phyloP scores from a whole-genome alignment of 768 basidiomycete species.

The Galerina sulciceps region DNA sequence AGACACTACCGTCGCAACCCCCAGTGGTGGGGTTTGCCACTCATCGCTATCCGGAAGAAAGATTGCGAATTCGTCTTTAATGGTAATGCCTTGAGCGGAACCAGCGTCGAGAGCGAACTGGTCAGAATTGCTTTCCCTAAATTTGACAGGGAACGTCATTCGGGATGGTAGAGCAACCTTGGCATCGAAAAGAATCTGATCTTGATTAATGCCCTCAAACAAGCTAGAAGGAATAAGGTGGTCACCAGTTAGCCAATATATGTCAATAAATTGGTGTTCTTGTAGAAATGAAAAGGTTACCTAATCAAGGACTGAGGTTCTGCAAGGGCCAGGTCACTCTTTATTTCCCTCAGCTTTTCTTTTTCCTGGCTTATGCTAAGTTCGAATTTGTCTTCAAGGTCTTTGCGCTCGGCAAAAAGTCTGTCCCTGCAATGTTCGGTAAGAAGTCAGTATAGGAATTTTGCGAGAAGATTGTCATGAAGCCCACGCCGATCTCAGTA shows the following conservation, averaged over 20 bases:
- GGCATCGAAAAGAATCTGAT: constrained; percentile 11
- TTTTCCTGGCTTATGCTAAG: constrained; percentile 65
- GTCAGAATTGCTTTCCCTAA: not conserved
- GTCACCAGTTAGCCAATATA: constrained; percentile 3
- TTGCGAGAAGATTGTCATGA: not conserved
- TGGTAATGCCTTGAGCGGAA: constrained; percentile 10
- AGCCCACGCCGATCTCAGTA: constrained; percentile 78
- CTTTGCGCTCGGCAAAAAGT: constrained; percentile 73
- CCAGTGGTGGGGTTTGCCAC: not conserved
- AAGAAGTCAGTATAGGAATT: not conserved
- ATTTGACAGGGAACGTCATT: not conserved
- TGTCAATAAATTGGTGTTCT: not conserved
- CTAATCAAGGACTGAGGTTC: constrained; percentile 61
- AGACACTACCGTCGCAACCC: not conserved
- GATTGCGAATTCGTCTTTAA: constrained; percentile 10
- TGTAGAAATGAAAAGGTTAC: no score
- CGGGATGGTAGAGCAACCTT: not conserved
- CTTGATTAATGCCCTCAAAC: constrained; percentile 4
- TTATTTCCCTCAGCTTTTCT: constrained; percentile 64
- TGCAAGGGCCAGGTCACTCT: constrained; percentile 48
- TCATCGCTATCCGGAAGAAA: not conserved
- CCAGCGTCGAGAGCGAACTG: constrained; percentile 5
- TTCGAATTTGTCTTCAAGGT: constrained; percentile 61
- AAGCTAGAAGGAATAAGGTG: not conserved
- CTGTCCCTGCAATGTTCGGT: constrained; percentile 56